These are phyloP conservation scores for Thielaviopsis punctulata DNA, from an alignment of 2,329 filamentous ascomycete species.

Conservation along the genomic window DNA sequence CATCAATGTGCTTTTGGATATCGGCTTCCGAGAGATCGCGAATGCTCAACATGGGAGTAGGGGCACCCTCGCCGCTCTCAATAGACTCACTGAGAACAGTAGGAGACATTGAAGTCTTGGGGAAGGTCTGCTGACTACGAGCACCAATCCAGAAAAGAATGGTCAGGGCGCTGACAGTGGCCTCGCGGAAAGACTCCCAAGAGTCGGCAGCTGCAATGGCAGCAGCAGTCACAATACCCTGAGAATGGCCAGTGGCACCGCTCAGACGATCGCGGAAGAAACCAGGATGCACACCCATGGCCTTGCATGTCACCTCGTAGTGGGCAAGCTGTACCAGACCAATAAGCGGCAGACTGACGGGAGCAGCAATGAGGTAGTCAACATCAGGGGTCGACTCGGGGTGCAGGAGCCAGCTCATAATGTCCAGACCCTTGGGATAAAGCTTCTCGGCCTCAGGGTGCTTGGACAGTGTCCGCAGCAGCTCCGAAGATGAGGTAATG, in stretches of 20 bases:
- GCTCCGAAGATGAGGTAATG: conserved; percentile 62
- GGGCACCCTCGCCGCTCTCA: conserved; percentile 85
- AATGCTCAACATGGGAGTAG: conserved; percentile 95
- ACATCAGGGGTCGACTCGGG: conserved; percentile 79
- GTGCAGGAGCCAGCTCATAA: conserved; percentile 84
- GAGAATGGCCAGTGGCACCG: conserved; percentile 89
- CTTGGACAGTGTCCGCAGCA: conserved; percentile 69
- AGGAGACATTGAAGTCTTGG: conserved; percentile 81
- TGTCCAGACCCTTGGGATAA: conserved; percentile 90
- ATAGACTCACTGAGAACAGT: conserved; percentile 81
- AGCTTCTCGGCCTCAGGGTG: conserved; percentile 84
- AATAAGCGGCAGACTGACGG: conserved; percentile 90
- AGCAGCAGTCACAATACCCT: conserved; percentile 86
- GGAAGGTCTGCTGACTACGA: conserved; percentile 93
- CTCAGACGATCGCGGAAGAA: conserved; percentile 69
- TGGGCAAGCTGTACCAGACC: conserved; percentile 91
- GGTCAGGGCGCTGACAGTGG: conserved; percentile 64
- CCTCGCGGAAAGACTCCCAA: conserved; percentile 80
- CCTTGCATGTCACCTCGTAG: conserved; percentile 86
- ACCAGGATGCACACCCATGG: conserved; percentile 75
- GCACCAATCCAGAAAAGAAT: conserved; percentile 98
- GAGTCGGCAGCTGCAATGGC: conserved; percentile 78
- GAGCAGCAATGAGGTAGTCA: conserved; percentile 86
- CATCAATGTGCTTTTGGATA: conserved; percentile 91
- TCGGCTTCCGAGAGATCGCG: conserved; percentile 76